Conservation (phyloP, 164 flowering plant genomes). For the Stephania cephalantha region DNA sequence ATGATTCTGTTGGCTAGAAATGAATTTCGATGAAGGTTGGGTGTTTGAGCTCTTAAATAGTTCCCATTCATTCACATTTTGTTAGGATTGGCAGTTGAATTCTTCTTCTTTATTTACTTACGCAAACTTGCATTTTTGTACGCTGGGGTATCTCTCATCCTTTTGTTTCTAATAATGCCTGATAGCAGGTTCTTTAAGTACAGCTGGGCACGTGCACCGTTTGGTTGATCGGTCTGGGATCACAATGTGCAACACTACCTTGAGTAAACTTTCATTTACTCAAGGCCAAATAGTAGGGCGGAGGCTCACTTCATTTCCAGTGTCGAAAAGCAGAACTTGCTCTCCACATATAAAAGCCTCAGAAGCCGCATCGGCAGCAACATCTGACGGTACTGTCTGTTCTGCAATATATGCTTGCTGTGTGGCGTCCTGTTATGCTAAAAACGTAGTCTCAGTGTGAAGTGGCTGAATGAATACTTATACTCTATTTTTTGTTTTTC, state of each 20-base stretch:
- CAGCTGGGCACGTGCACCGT: constrained; percentile 22
- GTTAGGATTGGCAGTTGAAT: background rate
- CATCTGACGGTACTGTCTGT: constrained; percentile 32
- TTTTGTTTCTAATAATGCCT: constrained; percentile 2
- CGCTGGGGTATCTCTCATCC: background rate
- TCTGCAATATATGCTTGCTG: background rate
- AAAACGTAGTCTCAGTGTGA: background rate
- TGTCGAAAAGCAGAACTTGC: constrained; percentile 15
- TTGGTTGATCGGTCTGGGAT: constrained; percentile 29
- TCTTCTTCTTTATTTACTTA: background rate
- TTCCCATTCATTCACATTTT: too few species aligned
- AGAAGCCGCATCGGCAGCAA: constrained; percentile 27
- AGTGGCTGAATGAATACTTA: background rate
- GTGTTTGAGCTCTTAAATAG: too few species aligned
- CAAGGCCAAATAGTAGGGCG: constrained; percentile 22
- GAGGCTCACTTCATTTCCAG: constrained; percentile 25
- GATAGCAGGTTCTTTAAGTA: constrained; percentile 33
- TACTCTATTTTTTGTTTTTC: background rate
- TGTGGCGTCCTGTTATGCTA: background rate
- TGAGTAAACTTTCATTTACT: constrained; percentile 13
- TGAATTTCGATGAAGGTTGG: too few species aligned
- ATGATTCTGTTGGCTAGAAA: too few species aligned
- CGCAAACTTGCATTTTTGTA: background rate
- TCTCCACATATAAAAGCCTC: constrained; percentile 37
- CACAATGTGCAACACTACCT: constrained; percentile 11